These are phyloP conservation scores for Globisporangium barbulae DNA, from an alignment of 352 stramenopile species.

Conservation along the genomic window DNA sequence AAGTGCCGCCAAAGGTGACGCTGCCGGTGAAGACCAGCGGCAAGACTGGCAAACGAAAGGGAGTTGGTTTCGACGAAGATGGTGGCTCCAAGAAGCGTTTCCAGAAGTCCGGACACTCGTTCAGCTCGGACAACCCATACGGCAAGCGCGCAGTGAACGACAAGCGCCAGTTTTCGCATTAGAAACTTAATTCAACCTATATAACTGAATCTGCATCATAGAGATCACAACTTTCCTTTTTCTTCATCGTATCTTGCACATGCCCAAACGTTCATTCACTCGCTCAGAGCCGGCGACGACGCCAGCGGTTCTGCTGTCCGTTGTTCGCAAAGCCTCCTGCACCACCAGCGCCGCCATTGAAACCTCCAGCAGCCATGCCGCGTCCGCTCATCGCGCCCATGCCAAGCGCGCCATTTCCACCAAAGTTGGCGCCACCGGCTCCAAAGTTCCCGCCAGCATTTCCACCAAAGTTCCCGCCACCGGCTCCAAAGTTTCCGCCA, in stretches of 20 bases:
- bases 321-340: neutral
- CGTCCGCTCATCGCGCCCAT: slow-evolving; percentile 1
- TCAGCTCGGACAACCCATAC: slow-evolving; percentile 98
- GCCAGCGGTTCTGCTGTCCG: neutral
- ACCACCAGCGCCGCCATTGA: neutral
- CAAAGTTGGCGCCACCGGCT: neutral
- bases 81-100: slow-evolving; percentile 51
- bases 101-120: slow-evolving; percentile 90
- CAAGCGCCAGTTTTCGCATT: slow-evolving; percentile 93
- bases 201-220: slow-evolving; percentile 13
- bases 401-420: neutral
- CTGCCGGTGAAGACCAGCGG: slow-evolving; percentile 88
- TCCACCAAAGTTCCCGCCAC: no score
- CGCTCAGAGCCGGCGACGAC: neutral
- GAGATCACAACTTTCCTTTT: neutral
- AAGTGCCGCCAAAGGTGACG: slow-evolving; percentile 96
- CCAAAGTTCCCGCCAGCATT: no score
- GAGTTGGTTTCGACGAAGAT: slow-evolving; percentile 52
- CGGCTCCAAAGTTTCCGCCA: no score
- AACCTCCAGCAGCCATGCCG: neutral
- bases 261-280: neutral
- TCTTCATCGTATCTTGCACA: neutral
- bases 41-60: slow-evolving; percentile 74
- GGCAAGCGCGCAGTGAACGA: slow-evolving; percentile 87
- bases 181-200: slow-evolving; percentile 20